These are phyloP conservation scores for Lasiodiplodia sp. DNA, from an alignment of 2,329 filamentous ascomycete species.

Conservation along the genomic window DNA sequence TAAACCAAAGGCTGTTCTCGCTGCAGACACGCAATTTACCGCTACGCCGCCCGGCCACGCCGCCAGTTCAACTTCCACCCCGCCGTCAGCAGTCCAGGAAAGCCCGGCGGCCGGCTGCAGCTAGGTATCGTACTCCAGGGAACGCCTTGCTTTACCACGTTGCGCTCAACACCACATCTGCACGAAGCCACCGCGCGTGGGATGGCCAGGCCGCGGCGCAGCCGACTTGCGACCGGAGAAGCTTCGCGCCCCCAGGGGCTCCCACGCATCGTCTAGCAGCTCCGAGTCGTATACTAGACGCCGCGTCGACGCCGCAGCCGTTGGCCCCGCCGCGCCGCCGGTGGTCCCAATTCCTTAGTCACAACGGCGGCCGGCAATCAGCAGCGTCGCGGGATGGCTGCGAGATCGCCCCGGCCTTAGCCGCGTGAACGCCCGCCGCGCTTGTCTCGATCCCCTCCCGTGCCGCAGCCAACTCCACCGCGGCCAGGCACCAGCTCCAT, in stretches of 20 bases:
- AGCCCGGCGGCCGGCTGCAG: constrained; percentile 1
- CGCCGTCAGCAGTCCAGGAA: constrained; percentile 13
- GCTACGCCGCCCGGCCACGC: neutral
- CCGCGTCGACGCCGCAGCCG: constrained; percentile 22
- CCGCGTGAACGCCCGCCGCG: neutral
- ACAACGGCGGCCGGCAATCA: constrained; percentile 19
- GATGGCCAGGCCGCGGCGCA: neutral
- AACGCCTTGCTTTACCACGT: neutral
- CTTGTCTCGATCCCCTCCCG: constrained; percentile 15
- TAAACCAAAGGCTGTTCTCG: neutral
- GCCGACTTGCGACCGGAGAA: neutral
- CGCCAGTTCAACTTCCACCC: neutral
- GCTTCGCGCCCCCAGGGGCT: neutral
- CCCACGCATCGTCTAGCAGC: constrained; percentile 1
- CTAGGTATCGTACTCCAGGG: constrained; percentile 15
- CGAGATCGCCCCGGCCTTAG: constrained; percentile 14
- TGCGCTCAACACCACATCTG: neutral
- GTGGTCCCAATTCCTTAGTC: constrained; percentile 7
- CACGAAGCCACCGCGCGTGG: constrained; percentile 1
- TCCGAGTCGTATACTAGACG: neutral
- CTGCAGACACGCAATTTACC: constrained; percentile 7
- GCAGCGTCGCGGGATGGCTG: constrained; percentile 8
- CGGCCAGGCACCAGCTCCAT: constrained; percentile 2
- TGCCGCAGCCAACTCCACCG: constrained; percentile 3
- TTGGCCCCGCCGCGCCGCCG: neutral